Conservation (phyloP, 768 basidiomycete genomes). For the Hypholoma fasciculare region DNA sequence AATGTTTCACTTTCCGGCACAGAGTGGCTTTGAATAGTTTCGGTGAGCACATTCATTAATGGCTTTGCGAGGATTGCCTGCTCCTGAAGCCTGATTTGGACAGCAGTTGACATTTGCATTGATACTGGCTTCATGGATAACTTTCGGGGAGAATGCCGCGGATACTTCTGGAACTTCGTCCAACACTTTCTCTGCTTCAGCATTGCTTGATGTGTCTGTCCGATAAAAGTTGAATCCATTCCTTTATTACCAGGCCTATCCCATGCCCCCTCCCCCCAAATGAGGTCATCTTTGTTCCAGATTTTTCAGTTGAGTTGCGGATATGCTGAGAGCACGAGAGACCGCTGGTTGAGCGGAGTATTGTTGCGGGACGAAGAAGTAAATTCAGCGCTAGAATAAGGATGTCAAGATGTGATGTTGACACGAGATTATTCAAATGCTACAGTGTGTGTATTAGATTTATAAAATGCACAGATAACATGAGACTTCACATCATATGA, state of each 20-base stretch:
- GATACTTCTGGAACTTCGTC: conserved; percentile 48
- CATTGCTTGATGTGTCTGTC: conserved; percentile 41
- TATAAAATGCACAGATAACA: neutral
- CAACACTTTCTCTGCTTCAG: conserved; percentile 45
- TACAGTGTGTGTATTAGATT: conserved; percentile 30
- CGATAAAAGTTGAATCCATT: conserved; percentile 74
- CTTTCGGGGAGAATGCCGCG: conserved; percentile 49
- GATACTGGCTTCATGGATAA: conserved; percentile 22
- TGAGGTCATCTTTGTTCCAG: conserved; percentile 86
- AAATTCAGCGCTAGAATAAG: conserved; percentile 82
- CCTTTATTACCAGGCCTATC: conserved; percentile 64
- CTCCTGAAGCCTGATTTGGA: conserved; percentile 63
- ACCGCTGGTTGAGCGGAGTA: conserved; percentile 89
- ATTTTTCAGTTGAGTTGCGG: conserved; percentile 75
- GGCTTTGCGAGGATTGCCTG: conserved; percentile 58
- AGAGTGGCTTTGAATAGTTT: conserved; percentile 63
- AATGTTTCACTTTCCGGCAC: conserved; percentile 85
- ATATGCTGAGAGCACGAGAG: conserved; percentile 79
- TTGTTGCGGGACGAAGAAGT: conserved; percentile 92
- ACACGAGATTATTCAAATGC: conserved; percentile 88
- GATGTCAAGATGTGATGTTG: conserved; percentile 87
- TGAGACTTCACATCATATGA: conserved; percentile 86
- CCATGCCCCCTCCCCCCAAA: conserved; percentile 79
- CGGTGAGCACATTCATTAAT: conserved; percentile 76
- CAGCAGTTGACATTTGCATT: conserved; percentile 46